A percentile compares a stretch with the other conserved stretches of the same genome.
These are phyloP conservation scores for Bauhinia variegata DNA, from an alignment of 306 rosid genomes.

Conservation along the genomic window DNA sequence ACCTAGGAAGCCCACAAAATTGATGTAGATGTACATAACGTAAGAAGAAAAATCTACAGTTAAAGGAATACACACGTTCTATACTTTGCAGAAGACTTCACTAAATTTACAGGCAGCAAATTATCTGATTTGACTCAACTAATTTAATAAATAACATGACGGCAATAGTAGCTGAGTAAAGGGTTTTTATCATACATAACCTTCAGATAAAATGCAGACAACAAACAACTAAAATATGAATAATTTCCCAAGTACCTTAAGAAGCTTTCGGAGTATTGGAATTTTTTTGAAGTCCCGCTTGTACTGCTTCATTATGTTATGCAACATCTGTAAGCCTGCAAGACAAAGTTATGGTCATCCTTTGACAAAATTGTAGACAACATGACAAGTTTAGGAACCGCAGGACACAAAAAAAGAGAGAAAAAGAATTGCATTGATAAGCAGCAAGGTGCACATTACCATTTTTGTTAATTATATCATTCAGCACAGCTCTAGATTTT, in stretches of 20 bases:
- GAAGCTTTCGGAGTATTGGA: constrained; percentile 96
- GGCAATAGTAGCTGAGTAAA: constrained; percentile 13
- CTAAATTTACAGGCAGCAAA: not conserved
- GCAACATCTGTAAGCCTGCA: constrained; percentile 96
- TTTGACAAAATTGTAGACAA: constrained; percentile 22
- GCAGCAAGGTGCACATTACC: constrained; percentile 53
- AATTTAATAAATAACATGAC: constrained; percentile 21
- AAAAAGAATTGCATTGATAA: not conserved
- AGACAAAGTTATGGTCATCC: constrained; percentile 35
- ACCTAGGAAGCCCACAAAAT: constrained; percentile 10
- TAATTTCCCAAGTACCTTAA: constrained; percentile 64
- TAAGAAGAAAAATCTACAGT: constrained; percentile 24
- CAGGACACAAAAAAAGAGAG: not conserved
- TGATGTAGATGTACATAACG: not conserved
- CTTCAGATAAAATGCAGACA: constrained; percentile 27
- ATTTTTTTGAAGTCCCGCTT: constrained; percentile 92
- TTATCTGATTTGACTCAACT: not conserved
- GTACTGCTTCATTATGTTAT: constrained; percentile 87
- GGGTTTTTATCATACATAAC: constrained; percentile 16
- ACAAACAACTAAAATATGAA: constrained; percentile 26
- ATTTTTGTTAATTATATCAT: constrained; percentile 84
- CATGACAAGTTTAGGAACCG: constrained; percentile 12
- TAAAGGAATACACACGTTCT: constrained; percentile 15
- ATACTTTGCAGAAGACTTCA: not conserved
- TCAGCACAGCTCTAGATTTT: constrained; percentile 83